A percentile compares a stretch with the other conserved stretches of the same genome.
Evolutionary conservation across 306 rosid species (phyloP).

Genomic region (Amphicarpaea edgeworthii): DNA sequence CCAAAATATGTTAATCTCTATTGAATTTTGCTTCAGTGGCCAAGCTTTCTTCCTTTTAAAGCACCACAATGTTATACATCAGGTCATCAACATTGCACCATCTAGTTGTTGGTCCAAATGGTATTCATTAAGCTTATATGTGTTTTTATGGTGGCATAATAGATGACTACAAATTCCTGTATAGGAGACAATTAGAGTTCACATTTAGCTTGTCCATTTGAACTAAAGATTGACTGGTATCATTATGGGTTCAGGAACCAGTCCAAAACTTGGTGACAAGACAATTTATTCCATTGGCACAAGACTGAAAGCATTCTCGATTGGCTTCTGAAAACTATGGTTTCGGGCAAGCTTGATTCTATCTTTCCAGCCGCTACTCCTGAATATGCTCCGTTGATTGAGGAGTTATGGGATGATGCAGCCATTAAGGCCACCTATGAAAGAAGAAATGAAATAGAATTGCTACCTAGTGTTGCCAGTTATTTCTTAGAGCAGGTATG

Average conservation of each 20-base stretch:
- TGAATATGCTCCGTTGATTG: constrained; percentile 91
- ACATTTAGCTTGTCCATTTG: constrained; percentile 15
- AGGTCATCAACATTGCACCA: too few species aligned
- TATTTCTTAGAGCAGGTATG: constrained; percentile 91
- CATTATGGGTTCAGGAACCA: constrained; percentile 61
- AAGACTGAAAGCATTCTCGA: constrained; percentile 96
- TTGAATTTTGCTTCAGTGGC: too few species aligned
- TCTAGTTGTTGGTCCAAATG: too few species aligned
- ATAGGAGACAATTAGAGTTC: background rate
- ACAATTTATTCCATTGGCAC: constrained; percentile 81
- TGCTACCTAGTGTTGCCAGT: constrained; percentile 88
- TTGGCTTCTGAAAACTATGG: constrained; percentile 98
- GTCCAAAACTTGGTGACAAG: constrained; percentile 52
- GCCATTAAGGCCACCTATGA: constrained; percentile 89
- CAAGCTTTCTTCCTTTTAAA: too few species aligned
- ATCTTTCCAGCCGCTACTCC: constrained; percentile 98
- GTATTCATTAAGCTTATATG: too few species aligned
- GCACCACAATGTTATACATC: too few species aligned
- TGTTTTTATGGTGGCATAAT: background rate
- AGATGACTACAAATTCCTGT: background rate
- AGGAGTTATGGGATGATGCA: constrained; percentile 88
- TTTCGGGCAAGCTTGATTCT: constrained; percentile 85
- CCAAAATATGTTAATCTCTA: background rate
- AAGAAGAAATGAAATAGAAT: constrained; percentile 88
- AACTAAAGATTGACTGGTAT: constrained; percentile 28